Evolutionary conservation across 1,284 basidiomycete genomes (phyloP).

Genomic region (Melampsora americana): DNA sequence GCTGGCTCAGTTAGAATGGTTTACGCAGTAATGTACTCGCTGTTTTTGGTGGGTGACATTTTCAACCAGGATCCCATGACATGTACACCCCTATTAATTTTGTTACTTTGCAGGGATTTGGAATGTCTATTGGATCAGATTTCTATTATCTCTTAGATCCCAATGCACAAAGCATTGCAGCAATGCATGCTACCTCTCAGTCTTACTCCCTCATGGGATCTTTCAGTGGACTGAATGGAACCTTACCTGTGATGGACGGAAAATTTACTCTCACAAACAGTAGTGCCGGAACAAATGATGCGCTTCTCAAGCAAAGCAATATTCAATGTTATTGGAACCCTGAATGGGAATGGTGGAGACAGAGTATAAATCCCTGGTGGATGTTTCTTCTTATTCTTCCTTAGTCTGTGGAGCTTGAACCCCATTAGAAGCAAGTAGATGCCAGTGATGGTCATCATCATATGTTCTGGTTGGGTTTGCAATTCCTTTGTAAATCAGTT

Average conservation of each 20-base stretch:
- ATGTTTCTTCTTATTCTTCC: slow-evolving; percentile 68
- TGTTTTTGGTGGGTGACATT: slow-evolving; percentile 65
- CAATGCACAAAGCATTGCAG: slow-evolving; percentile 61
- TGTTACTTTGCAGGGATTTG: slow-evolving; percentile 63
- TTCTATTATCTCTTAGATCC: slow-evolving; percentile 74
- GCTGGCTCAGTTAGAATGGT: slow-evolving; percentile 85
- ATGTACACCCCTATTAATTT: slow-evolving; percentile 19
- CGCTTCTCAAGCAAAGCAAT: slow-evolving; percentile 50
- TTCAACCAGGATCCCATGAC: slow-evolving; percentile 11
- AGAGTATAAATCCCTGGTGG: slow-evolving; percentile 71
- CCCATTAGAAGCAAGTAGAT: slow-evolving; percentile 68
- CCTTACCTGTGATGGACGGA: slow-evolving; percentile 63
- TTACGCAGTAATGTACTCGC: slow-evolving; percentile 79
- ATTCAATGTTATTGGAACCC: slow-evolving; percentile 67
- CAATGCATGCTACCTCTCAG: slow-evolving; percentile 58
- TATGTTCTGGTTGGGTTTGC: slow-evolving; percentile 66
- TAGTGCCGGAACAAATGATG: slow-evolving; percentile 53
- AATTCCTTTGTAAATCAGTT: slow-evolving; percentile 57
- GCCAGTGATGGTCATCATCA: slow-evolving; percentile 78
- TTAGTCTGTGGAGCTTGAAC: slow-evolving; percentile 72
- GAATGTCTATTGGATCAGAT: slow-evolving; percentile 80
- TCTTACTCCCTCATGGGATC: slow-evolving; percentile 62
- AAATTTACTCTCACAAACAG: slow-evolving; percentile 71
- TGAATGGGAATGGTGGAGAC: slow-evolving; percentile 70
- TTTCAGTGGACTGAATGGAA: slow-evolving; percentile 65